Conservation (phyloP, 2,329 filamentous ascomycete genomes). For the Exophiala sideris region DNA sequence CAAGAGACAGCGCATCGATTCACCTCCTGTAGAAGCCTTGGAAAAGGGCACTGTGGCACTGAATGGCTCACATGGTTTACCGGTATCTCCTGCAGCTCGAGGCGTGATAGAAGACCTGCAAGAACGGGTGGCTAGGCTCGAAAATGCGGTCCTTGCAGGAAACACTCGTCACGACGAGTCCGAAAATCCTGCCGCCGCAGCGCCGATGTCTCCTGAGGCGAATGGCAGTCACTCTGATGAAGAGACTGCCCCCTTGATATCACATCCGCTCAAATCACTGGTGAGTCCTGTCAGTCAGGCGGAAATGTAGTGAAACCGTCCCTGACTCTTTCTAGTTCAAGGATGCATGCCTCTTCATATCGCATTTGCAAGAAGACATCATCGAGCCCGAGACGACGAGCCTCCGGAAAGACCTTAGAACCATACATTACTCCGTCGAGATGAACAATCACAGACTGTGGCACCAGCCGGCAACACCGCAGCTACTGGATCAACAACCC, state of each 20-base stretch:
- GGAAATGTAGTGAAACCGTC: neutral
- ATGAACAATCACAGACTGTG: slow-evolving; percentile 6
- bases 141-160: slow-evolving; percentile 16
- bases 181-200: neutral
- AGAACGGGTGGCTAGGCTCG: slow-evolving; percentile 19
- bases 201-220: neutral
- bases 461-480: neutral
- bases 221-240: neutral
- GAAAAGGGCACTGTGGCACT: neutral
- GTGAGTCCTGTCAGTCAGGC: neutral
- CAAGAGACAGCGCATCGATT: slow-evolving; percentile 16
- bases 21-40: neutral
- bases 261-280: slow-evolving; percentile 1
- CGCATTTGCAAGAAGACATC: slow-evolving; percentile 4
- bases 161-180: neutral
- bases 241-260: neutral
- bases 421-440: slow-evolving; percentile 16
- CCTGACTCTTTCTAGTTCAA: slow-evolving; percentile 12
- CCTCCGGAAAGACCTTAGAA: slow-evolving; percentile 11
- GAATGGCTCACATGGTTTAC: neutral
- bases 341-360: slow-evolving; percentile 18
- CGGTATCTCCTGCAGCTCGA: neutral
- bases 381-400: slow-evolving; percentile 3
- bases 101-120: slow-evolving; percentile 22
- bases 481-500: neutral